Evolutionary conservation across 371 early-diverging fungal species (phyloP).

Genomic region (Mucor irregularis): DNA sequence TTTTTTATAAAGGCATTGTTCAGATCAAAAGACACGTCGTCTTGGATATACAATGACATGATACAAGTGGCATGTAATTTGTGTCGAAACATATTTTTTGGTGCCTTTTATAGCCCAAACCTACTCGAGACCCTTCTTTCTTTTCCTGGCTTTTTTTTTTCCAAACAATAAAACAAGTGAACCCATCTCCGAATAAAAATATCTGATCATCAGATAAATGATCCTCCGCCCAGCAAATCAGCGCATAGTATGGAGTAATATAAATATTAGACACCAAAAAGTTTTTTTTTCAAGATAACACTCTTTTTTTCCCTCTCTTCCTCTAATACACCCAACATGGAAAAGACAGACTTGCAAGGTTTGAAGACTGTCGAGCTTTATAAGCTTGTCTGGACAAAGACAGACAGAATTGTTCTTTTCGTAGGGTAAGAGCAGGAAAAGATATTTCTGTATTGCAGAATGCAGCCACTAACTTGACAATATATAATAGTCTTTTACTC

Average conservation of each 20-base stretch:
- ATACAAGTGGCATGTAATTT: no score
- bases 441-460: neutral
- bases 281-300: neutral
- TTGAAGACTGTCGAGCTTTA: slow-evolving; percentile 28
- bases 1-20: no score
- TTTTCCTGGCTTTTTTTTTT: no score
- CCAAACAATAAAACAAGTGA: neutral
- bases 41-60: no score
- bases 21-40: no score
- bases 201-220: slow-evolving; percentile 24
- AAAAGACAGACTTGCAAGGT: slow-evolving; percentile 9
- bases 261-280: neutral
- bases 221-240: neutral
- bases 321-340: neutral
- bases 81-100: no score
- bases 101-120: no score
- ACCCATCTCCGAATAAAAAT: slow-evolving; percentile 7
- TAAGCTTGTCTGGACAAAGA: slow-evolving; percentile 27
- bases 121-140: no score
- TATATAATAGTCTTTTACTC: slow-evolving; percentile 18
- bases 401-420: slow-evolving; percentile 21
- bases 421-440: slow-evolving; percentile 14
- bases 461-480: neutral
- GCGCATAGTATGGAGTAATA: neutral
- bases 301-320: neutral